Base-by-base conservation (phyloP, 495 filamentous ascomycete genomes). In the Glarea lozoyensis region DNA sequence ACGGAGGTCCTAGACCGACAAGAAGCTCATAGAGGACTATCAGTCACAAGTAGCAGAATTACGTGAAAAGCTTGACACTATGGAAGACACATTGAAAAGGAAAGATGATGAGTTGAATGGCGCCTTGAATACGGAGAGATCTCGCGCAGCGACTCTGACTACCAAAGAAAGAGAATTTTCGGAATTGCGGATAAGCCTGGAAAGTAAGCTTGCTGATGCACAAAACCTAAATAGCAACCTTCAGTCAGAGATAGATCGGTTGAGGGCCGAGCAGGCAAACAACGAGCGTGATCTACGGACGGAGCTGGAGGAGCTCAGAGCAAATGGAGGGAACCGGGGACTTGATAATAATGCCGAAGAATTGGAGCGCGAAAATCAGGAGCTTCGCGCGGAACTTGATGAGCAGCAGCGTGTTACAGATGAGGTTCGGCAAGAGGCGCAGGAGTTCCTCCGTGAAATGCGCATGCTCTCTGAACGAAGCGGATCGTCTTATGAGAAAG, bases 371-470 rank as follows among this genome's bases (percentile, higher is more conserved):
- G 79, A 86, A 52, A 82, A 95, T 50, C 66, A 82, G 45, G 77
- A 76, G 30, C 66, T 96, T 23, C 81, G 89, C 53, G 55, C 46
- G 38, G 75, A 88, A 17, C 59, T 94, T 23, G 67, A 67, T 41
- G 75, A 86, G 44, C 87, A 93, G 54, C 81, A 83, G 42, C 73
- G 83, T 37, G 72, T 94, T n/a, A 94, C 89, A 0, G 83, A 89
- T 42, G 85, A 94, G 56, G 92, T 96, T 24, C 77, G 86, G 16
- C 77, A 73, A 25, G 86, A 95, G 64, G 88, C 93, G 0, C 78
- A 85, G 40, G 72, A 79, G 37, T 95, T 87, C 58, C 65, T 98
- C 12, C 72, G 73, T 46, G 89, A 98, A 60, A 97, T 97, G 93
- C 82, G 83, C 50, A 67, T 68, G 22, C 71, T 98, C 27, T 88